A percentile compares a stretch with the other conserved stretches of the same genome.
Evolutionary conservation across 305 asterid genomes (phyloP).

Genomic region (Rubia tinctorum): DNA sequence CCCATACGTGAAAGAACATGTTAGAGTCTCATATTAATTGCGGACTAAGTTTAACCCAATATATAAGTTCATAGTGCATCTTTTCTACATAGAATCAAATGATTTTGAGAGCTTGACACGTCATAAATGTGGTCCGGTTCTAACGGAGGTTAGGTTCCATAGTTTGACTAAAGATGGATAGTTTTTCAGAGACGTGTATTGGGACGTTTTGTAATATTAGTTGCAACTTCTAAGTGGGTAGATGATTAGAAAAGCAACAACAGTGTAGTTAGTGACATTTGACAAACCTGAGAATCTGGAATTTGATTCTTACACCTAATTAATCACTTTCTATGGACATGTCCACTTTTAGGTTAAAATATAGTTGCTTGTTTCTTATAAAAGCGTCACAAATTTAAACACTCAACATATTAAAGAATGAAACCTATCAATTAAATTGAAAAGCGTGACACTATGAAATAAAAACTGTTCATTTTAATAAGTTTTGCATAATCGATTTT

Average conservation of each 20-base stretch:
- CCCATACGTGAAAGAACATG: no score
- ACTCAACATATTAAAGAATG: not conserved
- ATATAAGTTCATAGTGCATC: no score
- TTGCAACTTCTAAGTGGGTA: not conserved
- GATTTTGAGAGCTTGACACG: no score
- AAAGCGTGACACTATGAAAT: not conserved
- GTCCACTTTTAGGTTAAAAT: constrained; percentile 1
- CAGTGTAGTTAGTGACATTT: not conserved
- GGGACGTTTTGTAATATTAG: not conserved
- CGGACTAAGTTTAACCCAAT: no score
- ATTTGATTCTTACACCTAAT: not conserved
- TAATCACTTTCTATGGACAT: not conserved
- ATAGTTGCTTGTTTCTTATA: not conserved
- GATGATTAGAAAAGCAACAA: not conserved
- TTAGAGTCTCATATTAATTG: no score
- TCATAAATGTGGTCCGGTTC: no score
- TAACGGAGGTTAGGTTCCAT: no score
- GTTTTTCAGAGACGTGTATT: no score
- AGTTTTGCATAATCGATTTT: no score
- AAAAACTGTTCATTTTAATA: no score
- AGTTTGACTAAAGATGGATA: not conserved
- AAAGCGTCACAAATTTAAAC: not conserved
- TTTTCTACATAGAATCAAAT: no score
- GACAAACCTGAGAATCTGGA: not conserved
- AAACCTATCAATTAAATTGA: not conserved